Evolutionary conservation across 1,284 basidiomycete genomes (phyloP).

Genomic region (Marasmius oreades): DNA sequence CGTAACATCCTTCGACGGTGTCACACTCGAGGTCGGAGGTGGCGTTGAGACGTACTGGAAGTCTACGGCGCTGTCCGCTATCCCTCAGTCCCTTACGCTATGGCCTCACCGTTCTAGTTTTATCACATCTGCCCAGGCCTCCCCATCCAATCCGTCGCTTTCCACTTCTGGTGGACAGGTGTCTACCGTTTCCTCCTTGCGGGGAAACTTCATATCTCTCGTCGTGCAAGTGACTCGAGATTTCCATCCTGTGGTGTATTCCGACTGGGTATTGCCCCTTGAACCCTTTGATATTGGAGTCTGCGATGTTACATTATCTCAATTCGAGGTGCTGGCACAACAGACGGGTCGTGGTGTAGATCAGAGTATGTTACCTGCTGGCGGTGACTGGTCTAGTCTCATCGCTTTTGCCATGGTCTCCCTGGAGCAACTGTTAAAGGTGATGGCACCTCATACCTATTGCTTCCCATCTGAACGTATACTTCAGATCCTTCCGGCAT

Average conservation of each 20-base stretch:
- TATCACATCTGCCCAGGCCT: slow-evolving; percentile 58
- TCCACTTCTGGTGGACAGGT: slow-evolving; percentile 44
- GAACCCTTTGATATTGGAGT: slow-evolving; percentile 77
- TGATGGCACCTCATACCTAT: slow-evolving; percentile 27
- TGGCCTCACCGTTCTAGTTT: slow-evolving; percentile 38
- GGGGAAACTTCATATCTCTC: slow-evolving; percentile 83
- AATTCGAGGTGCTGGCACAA: slow-evolving; percentile 71
- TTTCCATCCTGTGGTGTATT: slow-evolving; percentile 80
- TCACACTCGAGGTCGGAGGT: slow-evolving; percentile 94
- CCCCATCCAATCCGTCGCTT: slow-evolving; percentile 56
- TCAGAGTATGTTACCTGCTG: slow-evolving; percentile 25
- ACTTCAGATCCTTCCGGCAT: slow-evolving; percentile 65
- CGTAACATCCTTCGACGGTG: slow-evolving; percentile 88
- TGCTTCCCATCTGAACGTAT: not conserved
- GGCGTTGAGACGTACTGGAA: slow-evolving; percentile 98
- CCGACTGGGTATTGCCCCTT: slow-evolving; percentile 71
- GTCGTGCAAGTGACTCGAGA: slow-evolving; percentile 93
- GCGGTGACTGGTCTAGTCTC: slow-evolving; percentile 54
- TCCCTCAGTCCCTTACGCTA: slow-evolving; percentile 35
- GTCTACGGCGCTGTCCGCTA: slow-evolving; percentile 66
- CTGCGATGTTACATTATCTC: slow-evolving; percentile 76
- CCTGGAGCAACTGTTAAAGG: slow-evolving; percentile 70
- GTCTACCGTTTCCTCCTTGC: slow-evolving; percentile 82
- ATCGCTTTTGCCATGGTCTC: slow-evolving; percentile 63
- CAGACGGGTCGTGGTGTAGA: slow-evolving; percentile 42